A percentile compares a stretch with the other conserved stretches of the same genome.
phyloP scores from a whole-genome alignment of 306 rosid species.

The Cucurbita pepo region DNA sequence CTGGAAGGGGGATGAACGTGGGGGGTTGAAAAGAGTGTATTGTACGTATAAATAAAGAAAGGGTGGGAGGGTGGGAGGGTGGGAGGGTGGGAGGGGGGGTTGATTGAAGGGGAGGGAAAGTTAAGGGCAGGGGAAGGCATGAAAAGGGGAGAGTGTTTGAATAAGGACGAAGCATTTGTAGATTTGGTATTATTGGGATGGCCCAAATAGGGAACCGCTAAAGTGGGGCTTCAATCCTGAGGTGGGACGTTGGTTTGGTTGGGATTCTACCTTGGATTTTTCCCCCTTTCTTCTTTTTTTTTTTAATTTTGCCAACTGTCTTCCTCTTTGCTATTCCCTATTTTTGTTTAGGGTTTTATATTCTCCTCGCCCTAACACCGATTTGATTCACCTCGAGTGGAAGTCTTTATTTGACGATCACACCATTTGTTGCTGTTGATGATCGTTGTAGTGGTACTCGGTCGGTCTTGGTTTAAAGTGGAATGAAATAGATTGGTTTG shows the following conservation, averaged over 20 bases:
- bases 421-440: too few relatives aligned
- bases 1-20: neutral
- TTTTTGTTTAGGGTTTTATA: too few relatives aligned
- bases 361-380: too few relatives aligned
- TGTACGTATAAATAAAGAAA: neutral
- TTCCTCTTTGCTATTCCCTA: neutral
- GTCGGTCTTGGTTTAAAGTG: too few relatives aligned
- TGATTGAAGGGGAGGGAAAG: constrained; percentile 9
- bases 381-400: too few relatives aligned
- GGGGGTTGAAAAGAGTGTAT: neutral
- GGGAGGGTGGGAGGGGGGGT: neutral
- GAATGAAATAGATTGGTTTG: too few relatives aligned
- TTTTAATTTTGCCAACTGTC: neutral
- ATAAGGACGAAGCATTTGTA: constrained; percentile 39
- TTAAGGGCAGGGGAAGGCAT: constrained; percentile 27
- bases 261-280: neutral
- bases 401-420: too few relatives aligned
- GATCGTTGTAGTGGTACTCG: too few relatives aligned
- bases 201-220: constrained; percentile 42
- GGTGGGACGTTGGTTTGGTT: constrained; percentile 14
- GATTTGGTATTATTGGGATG: constrained; percentile 33
- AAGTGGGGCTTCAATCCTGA: constrained; percentile 46
- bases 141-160: constrained; percentile 40
- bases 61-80: too few relatives aligned
- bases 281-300: neutral